Evolutionary conservation across 208 protist genomes (phyloP), one percentile per base, ranked within the genome.

Genomic region (Acanthamoeba sp.): DNA sequence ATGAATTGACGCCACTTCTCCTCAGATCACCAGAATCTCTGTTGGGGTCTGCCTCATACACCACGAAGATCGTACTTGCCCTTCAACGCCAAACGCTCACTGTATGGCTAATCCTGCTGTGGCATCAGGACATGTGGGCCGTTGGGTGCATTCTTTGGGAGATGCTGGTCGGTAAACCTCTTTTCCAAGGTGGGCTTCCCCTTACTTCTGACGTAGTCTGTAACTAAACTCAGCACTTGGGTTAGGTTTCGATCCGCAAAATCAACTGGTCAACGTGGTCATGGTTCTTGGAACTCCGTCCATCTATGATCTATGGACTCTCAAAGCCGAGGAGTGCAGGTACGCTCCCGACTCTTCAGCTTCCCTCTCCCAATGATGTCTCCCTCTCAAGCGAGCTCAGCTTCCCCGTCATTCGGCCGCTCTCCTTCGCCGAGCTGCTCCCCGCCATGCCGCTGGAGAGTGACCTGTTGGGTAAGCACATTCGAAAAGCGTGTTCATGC

Each of bases 101-200:
- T 6, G 10, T 71, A 2, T 2, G 64, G 5, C n/a, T 71, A 29
- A 27, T 71, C 32, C 22, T 20, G 16, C 4, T 16, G 36, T 18
- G 2, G 4, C 14, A 2, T 3, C 42, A 82, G 73, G 73, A 82
- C 22, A 82, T 82, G 73, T 82, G 73, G 73, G 73, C 73, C 16
- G 42, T 7, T 20, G 73, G 73, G 6, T 82, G 73, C 73, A 82
- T 82, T n/a, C 38, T 82, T 10, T 82, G 73, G 73, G 73, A 82
- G 40, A 42, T 82, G 29, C 73, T 82, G 6, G 73, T 12, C 9
- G 73, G 73, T 1, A 50, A 42, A 29, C 6, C 38, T 1, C 36
- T 82, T 1, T 82, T 82, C 40, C 73, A 82, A 52, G 73, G 73
- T 82, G 29, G 10, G 62, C 29, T n/a, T 71, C 62, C 62, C 62